Evolutionary conservation across 2,329 filamentous ascomycete genomes (phyloP).

Genomic region (Colletotrichum neosansevieriae): DNA sequence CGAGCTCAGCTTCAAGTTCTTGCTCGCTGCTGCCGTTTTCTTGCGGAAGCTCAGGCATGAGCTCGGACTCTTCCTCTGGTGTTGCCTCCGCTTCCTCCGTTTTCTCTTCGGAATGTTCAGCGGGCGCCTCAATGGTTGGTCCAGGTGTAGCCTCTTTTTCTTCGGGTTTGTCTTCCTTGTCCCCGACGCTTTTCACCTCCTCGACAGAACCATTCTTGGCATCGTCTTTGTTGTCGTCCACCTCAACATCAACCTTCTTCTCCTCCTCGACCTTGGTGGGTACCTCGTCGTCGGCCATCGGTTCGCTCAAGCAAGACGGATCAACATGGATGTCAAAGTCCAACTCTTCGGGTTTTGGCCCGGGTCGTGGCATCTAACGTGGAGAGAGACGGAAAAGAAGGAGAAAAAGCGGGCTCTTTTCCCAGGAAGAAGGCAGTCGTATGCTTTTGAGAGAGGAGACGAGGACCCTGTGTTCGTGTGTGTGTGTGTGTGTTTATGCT

Average conservation of each 20-base stretch:
- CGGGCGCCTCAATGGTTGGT: neutral
- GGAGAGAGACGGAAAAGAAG: neutral
- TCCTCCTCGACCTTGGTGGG: slow-evolving; percentile 39
- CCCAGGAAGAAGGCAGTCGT: slow-evolving; percentile 12
- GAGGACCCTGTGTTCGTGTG: too few relatives aligned
- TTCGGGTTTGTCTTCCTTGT: neutral
- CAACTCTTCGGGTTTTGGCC: slow-evolving; percentile 47
- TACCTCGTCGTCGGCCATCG: slow-evolving; percentile 41
- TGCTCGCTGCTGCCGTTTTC: neutral
- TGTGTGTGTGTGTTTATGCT: slow-evolving; percentile 28
- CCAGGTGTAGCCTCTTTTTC: neutral
- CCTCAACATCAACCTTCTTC: slow-evolving; percentile 41
- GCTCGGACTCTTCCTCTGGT: neutral
- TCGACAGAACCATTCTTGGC: slow-evolving; percentile 16
- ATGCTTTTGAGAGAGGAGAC: neutral
- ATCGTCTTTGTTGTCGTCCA: slow-evolving; percentile 34
- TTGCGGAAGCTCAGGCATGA: neutral
- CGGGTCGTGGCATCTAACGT: slow-evolving; percentile 32
- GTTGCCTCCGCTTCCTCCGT: neutral
- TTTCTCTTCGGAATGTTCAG: neutral
- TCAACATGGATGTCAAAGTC: slow-evolving; percentile 64
- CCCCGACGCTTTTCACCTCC: slow-evolving; percentile 36
- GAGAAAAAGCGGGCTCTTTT: slow-evolving; percentile 32
- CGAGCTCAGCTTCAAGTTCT: neutral
- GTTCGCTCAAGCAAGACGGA: slow-evolving; percentile 54